These are phyloP conservation scores for Aspergillus avenaceus DNA, from an alignment of 495 filamentous ascomycete genomes.

Conservation along the genomic window DNA sequence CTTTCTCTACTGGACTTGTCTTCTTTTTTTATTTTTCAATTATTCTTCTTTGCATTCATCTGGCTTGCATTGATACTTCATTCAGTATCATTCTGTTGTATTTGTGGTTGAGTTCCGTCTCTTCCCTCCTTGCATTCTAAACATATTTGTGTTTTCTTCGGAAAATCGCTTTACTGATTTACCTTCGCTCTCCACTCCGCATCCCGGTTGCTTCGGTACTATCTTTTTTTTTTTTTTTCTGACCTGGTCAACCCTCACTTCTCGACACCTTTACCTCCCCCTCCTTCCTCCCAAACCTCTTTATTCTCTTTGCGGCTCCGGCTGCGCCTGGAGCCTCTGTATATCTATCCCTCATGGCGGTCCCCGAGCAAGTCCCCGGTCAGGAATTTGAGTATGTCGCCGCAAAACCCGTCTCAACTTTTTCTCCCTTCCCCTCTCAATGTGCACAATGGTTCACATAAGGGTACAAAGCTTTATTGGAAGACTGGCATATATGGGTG, in stretches of 20 bases:
- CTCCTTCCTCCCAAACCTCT: conserved; percentile 2
- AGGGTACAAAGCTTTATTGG: not conserved
- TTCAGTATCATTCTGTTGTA: no score
- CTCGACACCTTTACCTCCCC: conserved; percentile 4
- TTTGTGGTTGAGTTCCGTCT: conserved; percentile 1
- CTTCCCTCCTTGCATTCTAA: conserved; percentile 3
- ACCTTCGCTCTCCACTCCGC: conserved; percentile 13
- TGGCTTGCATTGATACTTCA: not conserved
- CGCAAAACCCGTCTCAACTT: not conserved
- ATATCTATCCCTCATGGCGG: conserved; percentile 47
- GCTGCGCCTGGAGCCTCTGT: conserved; percentile 34
- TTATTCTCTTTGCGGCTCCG: conserved; percentile 15
- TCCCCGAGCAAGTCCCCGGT: conserved; percentile 32
- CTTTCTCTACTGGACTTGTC: not conserved
- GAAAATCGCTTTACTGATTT: conserved; percentile 7
- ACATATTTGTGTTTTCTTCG: conserved; percentile 6
- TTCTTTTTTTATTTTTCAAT: not conserved
- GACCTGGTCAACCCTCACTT: conserved; percentile 3
- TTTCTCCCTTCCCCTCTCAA: not conserved
- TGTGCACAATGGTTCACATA: not conserved
- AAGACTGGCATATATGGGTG: not conserved
- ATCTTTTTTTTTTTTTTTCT: conserved; percentile 1
- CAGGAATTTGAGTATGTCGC: conserved; percentile 46
- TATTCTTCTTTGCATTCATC: conserved; percentile 3
- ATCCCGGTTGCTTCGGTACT: conserved; percentile 18